Percentiles rank a stretch among this genome's conserved stretches.
Conservation (phyloP, 306 rosid species). For the Fagus sylvatica region DNA sequence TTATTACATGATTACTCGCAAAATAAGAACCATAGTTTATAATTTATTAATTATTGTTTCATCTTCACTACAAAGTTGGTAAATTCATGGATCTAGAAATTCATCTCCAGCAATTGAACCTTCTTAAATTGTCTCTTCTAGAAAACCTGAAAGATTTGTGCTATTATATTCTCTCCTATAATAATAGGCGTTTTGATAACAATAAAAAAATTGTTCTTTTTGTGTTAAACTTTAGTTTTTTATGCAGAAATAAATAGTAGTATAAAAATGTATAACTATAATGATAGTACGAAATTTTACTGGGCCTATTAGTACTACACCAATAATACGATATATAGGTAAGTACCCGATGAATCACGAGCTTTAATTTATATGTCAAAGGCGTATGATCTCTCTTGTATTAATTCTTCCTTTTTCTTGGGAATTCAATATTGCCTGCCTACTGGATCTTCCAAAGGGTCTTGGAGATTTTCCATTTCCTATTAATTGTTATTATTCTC, state of each 20-base stretch:
- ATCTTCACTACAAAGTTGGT: not conserved
- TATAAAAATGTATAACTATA: not conserved
- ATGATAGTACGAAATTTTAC: too few species aligned
- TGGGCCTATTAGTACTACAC: not conserved
- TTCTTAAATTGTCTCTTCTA: not conserved
- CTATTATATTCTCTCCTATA: too few species aligned
- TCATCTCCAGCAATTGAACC: not conserved
- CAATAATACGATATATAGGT: not conserved
- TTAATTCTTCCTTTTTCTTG: not conserved
- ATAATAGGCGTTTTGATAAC: not conserved
- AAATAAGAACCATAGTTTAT: not conserved
- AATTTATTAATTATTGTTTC: not conserved
- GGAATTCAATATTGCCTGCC: not conserved
- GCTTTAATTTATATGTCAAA: too few species aligned
- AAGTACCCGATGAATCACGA: too few species aligned
- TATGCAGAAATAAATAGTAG: not conserved
- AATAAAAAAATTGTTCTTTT: not conserved
- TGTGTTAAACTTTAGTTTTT: not conserved
- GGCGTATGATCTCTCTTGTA: not conserved
- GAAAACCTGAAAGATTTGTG: not conserved
- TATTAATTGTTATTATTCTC: not conserved
- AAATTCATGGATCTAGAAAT: conserved; percentile 4
- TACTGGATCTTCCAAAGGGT: not conserved
- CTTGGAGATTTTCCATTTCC: not conserved
- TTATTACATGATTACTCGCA: not conserved